Percentiles rank a stretch among this genome's conserved stretches.
Conservation (phyloP, 2,329 filamentous ascomycete genomes). For the Fusarium palustre region DNA sequence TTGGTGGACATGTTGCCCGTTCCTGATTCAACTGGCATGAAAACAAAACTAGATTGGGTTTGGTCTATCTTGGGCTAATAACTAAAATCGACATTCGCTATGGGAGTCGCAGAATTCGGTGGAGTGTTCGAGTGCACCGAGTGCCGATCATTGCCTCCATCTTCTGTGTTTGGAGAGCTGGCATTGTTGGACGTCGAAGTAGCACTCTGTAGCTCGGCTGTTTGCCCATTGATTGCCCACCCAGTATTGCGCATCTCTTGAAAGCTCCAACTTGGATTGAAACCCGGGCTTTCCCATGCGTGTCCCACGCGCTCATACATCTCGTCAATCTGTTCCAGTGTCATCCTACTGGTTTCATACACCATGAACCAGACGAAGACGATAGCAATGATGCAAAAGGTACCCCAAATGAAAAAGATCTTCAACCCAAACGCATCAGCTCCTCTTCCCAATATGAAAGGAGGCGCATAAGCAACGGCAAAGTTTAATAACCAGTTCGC, state of each 20-base stretch:
- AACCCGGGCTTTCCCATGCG: conserved; percentile 76
- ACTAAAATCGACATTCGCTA: conserved; percentile 72
- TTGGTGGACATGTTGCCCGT: neutral
- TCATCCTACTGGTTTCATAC: conserved; percentile 81
- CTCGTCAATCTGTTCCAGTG: conserved; percentile 81
- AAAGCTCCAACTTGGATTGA: conserved; percentile 77
- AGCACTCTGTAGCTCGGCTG: conserved; percentile 51
- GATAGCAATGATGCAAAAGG: conserved; percentile 77
- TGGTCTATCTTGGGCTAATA: conserved; percentile 56
- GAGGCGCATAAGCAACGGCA: conserved; percentile 85
- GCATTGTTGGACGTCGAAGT: conserved; percentile 38
- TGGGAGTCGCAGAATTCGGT: conserved; percentile 66
- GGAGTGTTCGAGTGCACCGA: conserved; percentile 43
- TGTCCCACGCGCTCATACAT: conserved; percentile 78
- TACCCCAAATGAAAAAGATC: conserved; percentile 85
- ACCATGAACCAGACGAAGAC: conserved; percentile 81
- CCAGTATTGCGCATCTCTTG: conserved; percentile 73
- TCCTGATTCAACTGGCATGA: neutral
- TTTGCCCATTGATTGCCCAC: conserved; percentile 63
- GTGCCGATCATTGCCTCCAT: neutral
- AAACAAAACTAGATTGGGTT: neutral
- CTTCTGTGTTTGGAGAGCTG: conserved; percentile 34
- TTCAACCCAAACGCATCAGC: conserved; percentile 77
- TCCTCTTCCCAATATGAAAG: conserved; percentile 76
- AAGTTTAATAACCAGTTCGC: conserved; percentile 86